These are phyloP conservation scores for Geranium incanum DNA, from an alignment of 441 rosid genomes.

Conservation along the genomic window DNA sequence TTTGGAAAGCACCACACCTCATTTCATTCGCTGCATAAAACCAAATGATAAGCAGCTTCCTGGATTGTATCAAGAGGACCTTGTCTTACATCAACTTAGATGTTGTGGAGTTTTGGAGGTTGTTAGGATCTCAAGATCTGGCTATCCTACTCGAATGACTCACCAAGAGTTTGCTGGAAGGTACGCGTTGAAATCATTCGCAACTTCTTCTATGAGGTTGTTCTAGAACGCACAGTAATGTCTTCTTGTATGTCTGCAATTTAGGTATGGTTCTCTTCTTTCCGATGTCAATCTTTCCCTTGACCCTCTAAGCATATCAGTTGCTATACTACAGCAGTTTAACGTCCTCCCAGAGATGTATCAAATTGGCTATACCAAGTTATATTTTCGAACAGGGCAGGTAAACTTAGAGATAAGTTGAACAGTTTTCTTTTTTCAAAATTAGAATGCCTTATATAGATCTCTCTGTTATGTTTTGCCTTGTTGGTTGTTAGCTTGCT, in stretches of 20 bases:
- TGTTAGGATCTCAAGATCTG: conserved; percentile 82
- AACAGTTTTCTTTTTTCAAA: neutral
- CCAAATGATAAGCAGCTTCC: conserved; percentile 71
- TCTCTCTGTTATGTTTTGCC: conserved; percentile 18
- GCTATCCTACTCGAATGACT: conserved; percentile 82
- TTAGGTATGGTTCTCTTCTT: conserved; percentile 70
- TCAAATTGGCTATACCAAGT: conserved; percentile 86
- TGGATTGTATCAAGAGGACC: conserved; percentile 57
- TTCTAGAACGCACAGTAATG: conserved; percentile 13
- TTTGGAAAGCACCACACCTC: conserved; percentile 79
- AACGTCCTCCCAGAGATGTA: conserved; percentile 74
- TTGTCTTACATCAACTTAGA: conserved; percentile 72
- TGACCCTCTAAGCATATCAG: conserved; percentile 77
- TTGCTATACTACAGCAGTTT: conserved; percentile 68
- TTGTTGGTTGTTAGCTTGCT: conserved; percentile 45
- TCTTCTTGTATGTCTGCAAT: conserved; percentile 18
- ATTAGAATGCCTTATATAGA: neutral
- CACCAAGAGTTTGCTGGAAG: conserved; percentile 82
- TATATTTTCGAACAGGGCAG: conserved; percentile 78
- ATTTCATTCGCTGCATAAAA: conserved; percentile 86
- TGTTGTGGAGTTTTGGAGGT: conserved; percentile 84
- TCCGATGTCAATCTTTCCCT: conserved; percentile 31
- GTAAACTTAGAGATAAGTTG: conserved; percentile 30
- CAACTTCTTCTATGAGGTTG: conserved; percentile 12
- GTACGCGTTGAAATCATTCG: conserved; percentile 27